Conservation (phyloP, 148 eudicot species). For the Cornus suecica region DNA sequence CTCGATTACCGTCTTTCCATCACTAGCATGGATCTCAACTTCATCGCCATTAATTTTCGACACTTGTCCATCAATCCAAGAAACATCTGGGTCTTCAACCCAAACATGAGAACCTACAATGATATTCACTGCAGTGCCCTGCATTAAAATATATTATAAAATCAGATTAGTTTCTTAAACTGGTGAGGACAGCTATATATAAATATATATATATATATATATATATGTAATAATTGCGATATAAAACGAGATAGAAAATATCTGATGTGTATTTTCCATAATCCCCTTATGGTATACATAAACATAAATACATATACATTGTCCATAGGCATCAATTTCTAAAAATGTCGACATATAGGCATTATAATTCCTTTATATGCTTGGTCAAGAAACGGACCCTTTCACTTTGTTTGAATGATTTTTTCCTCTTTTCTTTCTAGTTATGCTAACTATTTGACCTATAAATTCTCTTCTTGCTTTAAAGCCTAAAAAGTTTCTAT, state of each 20-base stretch:
- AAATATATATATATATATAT: background rate
- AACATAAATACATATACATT: background rate
- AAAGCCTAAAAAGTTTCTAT: background rate
- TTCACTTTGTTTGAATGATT: background rate
- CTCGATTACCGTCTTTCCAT: slow-evolving; percentile 45
- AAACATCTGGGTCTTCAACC: slow-evolving; percentile 50
- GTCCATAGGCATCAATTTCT: background rate
- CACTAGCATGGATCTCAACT: slow-evolving; percentile 38
- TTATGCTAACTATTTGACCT: background rate
- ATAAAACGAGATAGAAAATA: background rate
- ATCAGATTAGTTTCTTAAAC: slow-evolving; percentile 1
- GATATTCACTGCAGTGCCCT: slow-evolving; percentile 53
- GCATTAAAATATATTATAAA: slow-evolving; percentile 12
- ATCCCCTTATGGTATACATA: background rate
- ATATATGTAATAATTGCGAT: too few relatives aligned
- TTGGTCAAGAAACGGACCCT: background rate
- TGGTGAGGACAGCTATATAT: background rate
- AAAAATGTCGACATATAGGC: background rate
- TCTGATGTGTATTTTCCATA: background rate
- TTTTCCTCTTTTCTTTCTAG: background rate
- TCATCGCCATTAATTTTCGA: slow-evolving; percentile 44
- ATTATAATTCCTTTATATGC: background rate
- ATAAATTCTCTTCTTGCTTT: background rate
- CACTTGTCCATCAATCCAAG: slow-evolving; percentile 67
- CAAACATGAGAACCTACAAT: slow-evolving; percentile 61